A percentile compares a stretch with the other conserved stretches of the same genome.
phyloP scores from a whole-genome alignment of 2,329 filamentous ascomycete genomes.

The Trichothecium roseum region DNA sequence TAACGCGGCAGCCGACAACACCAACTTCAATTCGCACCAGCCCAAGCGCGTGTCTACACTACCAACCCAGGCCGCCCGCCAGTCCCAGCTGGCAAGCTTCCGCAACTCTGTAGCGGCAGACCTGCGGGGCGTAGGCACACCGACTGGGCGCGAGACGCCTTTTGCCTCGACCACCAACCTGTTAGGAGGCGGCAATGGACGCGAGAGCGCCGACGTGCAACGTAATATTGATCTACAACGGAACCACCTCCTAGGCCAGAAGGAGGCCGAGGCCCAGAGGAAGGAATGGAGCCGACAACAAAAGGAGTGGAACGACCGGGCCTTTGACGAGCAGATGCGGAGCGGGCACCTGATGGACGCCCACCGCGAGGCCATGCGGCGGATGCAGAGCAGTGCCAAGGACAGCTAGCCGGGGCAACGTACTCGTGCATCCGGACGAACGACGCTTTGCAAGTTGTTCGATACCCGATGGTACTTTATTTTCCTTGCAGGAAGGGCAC shows the following conservation, averaged over 20 bases:
- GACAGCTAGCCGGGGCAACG: slow-evolving; percentile 10
- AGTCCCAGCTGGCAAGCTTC: slow-evolving; percentile 56
- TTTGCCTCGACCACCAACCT: slow-evolving; percentile 23
- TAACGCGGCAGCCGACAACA: slow-evolving; percentile 1
- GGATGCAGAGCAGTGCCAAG: slow-evolving; percentile 53
- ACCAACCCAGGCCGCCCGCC: slow-evolving; percentile 33
- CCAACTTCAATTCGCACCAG: slow-evolving; percentile 42
- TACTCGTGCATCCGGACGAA: neutral
- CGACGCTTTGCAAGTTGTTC: too few relatives aligned
- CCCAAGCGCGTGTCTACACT: slow-evolving; percentile 35
- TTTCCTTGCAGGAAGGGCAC: neutral
- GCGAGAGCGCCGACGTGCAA: slow-evolving; percentile 30
- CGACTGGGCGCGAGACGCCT: slow-evolving; percentile 27
- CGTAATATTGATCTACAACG: slow-evolving; percentile 44
- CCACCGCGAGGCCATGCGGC: slow-evolving; percentile 70
- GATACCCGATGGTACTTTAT: too few relatives aligned
- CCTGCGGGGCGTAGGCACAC: slow-evolving; percentile 33
- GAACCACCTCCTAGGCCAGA: slow-evolving; percentile 47
- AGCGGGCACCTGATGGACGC: slow-evolving; percentile 63
- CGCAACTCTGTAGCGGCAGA: slow-evolving; percentile 55
- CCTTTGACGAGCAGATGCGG: slow-evolving; percentile 67
- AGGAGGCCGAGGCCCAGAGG: slow-evolving; percentile 50
- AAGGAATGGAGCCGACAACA: slow-evolving; percentile 47
- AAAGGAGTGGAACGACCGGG: slow-evolving; percentile 47
- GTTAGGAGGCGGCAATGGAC: slow-evolving; percentile 21